Percentiles rank a stretch among this genome's conserved stretches.
phyloP scores from a whole-genome alignment of 495 filamentous ascomycete species.

The Hypoxylon trugodes region DNA sequence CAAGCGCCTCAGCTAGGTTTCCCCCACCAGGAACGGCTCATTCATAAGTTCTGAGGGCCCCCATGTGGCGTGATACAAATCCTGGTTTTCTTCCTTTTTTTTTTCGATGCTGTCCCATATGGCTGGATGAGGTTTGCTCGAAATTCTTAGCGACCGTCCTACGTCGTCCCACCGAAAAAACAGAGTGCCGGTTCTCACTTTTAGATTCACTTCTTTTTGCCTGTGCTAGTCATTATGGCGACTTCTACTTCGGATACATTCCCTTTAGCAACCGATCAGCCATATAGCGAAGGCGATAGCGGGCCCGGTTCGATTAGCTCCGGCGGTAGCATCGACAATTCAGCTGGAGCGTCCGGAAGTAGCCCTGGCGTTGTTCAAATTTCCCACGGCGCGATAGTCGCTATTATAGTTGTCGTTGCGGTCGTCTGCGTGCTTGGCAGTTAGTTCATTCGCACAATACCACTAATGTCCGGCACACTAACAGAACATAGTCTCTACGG shows the following conservation, averaged over 20 bases:
- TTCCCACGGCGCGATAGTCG: constrained; percentile 66
- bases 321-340: constrained; percentile 46
- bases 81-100: constrained; percentile 27
- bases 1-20: constrained; percentile 22
- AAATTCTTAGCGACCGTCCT: constrained; percentile 26
- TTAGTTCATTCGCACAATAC: constrained; percentile 41
- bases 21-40: constrained; percentile 13
- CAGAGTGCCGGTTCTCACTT: constrained; percentile 27
- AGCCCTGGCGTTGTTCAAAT: constrained; percentile 59
- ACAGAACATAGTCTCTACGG: constrained; percentile 52
- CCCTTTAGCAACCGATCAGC: constrained; percentile 48
- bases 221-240: constrained; percentile 36
- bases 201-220: constrained; percentile 16
- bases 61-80: constrained; percentile 39
- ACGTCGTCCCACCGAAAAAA: constrained; percentile 34
- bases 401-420: constrained; percentile 68
- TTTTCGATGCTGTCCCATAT: constrained; percentile 18
- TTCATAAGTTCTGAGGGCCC: constrained; percentile 37
- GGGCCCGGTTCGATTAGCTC: constrained; percentile 35
- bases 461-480: constrained; percentile 12
- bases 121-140: constrained; percentile 36
- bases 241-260: constrained; percentile 33
- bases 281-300: constrained; percentile 40
- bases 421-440: constrained; percentile 65
- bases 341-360: constrained; percentile 64